Evolutionary conservation across 169 alveolate species (phyloP), one percentile per base, ranked within the genome.

Genomic region (Sarcocystis neurona): DNA sequence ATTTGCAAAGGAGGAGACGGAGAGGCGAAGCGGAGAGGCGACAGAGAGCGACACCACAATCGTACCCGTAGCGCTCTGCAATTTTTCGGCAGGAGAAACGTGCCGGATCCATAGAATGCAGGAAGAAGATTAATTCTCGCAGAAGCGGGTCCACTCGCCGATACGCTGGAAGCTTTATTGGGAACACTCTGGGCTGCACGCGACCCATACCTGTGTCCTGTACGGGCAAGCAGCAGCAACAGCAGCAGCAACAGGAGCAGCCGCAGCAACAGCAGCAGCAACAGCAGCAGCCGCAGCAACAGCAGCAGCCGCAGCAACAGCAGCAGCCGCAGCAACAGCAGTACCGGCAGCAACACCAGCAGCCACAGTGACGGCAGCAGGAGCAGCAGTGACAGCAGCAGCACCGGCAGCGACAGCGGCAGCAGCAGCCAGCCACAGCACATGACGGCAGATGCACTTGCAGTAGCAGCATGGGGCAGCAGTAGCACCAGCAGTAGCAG

Each of bases 151-250:
- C 96, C 37, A 96, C 50, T 43, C 85, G 85, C 46, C 93, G 85
- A 63, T 82, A 86, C 2, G 90, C 60, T 27, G 90, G 93, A 2
- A 89, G 80, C 12, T 68, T 48, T 18, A 96, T 66, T 10, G 98
- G 98, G 88, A 96, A 96, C 70, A 94, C 93, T 23, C 98, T 94
- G 32, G 95, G 95, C 32, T 93, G 46, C 48, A 96, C 88, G 46
- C 96, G 89, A 90, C 94, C 96, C 53, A 96, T 92, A 27, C 98
- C 98, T 12, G 91, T 90, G 88, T 96, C 98, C 95, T 94, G 92
- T 8, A 39, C 2, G 74, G 39, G 63, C 3, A 53, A 56, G 77
- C 41, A 80, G 88, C n/a, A n/a, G 56, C 8, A 50, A 10, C 6
- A 6, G 66, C 4, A 48, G 1, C 39, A 80, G 41, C 39, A n/a